Evolutionary conservation across 148 eudicot species (phyloP).

Genomic region (Camellia lanceoleosa): DNA sequence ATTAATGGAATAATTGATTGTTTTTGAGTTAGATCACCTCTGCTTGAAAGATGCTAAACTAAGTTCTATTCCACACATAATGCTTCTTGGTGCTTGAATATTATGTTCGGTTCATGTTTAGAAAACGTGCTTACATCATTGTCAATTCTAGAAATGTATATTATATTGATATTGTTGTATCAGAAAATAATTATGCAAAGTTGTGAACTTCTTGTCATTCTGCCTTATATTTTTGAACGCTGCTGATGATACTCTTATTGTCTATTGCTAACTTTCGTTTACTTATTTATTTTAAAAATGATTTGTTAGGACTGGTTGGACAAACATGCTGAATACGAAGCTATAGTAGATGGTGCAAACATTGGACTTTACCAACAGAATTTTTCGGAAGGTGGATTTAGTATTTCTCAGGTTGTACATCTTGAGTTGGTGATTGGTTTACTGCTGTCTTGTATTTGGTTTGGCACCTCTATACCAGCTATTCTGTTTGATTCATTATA

Average conservation of each 20-base stretch:
- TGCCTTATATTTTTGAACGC: neutral
- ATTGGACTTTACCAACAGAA: slow-evolving; percentile 86
- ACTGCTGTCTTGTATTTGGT: slow-evolving; percentile 1
- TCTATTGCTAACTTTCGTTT: neutral
- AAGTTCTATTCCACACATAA: neutral
- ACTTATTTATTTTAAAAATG: neutral
- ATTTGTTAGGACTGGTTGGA: slow-evolving; percentile 71
- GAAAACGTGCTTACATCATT: neutral
- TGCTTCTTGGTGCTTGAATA: neutral
- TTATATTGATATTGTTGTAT: neutral
- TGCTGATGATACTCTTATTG: neutral
- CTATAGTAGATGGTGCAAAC: slow-evolving; percentile 89
- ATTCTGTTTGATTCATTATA: slow-evolving; percentile 10
- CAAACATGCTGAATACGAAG: slow-evolving; percentile 58
- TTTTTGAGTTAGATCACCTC: neutral
- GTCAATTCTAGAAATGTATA: neutral
- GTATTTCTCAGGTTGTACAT: slow-evolving; percentile 71
- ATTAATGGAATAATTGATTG: too few relatives aligned
- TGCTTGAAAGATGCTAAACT: neutral
- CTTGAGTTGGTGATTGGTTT: slow-evolving; percentile 7
- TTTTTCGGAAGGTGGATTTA: slow-evolving; percentile 85
- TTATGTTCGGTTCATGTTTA: neutral
- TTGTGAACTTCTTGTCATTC: neutral
- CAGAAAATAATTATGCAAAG: neutral
- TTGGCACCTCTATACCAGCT: neutral